Base-by-base conservation (phyloP, 805 yeast genomes). In the Candida xyloterini region DNA sequence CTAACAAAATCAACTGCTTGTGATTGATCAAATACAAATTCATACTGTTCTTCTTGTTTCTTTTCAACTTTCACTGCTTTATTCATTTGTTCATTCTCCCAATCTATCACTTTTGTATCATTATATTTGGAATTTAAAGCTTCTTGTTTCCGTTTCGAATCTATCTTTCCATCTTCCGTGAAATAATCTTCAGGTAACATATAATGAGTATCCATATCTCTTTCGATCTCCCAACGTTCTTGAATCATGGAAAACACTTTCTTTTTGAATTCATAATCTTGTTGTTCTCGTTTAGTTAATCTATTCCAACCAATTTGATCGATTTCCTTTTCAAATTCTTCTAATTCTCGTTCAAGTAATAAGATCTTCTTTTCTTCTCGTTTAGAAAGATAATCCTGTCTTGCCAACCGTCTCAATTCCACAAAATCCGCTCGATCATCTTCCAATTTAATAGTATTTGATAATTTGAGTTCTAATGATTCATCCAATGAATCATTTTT, bases 11-110 rank as follows among this genome's bases (percentile, higher is more conserved):
- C 75, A 14, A 81, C 73, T 42, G 69, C 67, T 40, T 83, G 86
- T 0, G 76, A 66, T 30, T 74, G 73, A 56, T 86, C 93, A 60
- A 84, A 84, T 0, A 87, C 91, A 63, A 70, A 87, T 10, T 84
- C 95, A 53, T 83, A 86, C 29, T 76, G 59, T 7, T 69, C 67
- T 25, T 60, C 70, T 2, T 65, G 64, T 23, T 56, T 11, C 27
- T 13, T 23, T 15, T 25, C 29, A 26, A 21, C 20, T 11, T 23
- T 24, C 38, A 35, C 16, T 13, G 30, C 42, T 33, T 52, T 46
- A 27, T 55, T 18, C 36, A 48, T 5, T 43, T 23, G 36, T 36
- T 46, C 48, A 1, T 53, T 42, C 49, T 78, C 85, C 85, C 87
- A 79, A 25, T 52, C 57, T 14, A 30, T 39, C n/a, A 34, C 40